Percentiles rank a stretch among this genome's conserved stretches.
Conservation (phyloP, 257 asterid genomes). For the Nicotiana noctiflora region DNA sequence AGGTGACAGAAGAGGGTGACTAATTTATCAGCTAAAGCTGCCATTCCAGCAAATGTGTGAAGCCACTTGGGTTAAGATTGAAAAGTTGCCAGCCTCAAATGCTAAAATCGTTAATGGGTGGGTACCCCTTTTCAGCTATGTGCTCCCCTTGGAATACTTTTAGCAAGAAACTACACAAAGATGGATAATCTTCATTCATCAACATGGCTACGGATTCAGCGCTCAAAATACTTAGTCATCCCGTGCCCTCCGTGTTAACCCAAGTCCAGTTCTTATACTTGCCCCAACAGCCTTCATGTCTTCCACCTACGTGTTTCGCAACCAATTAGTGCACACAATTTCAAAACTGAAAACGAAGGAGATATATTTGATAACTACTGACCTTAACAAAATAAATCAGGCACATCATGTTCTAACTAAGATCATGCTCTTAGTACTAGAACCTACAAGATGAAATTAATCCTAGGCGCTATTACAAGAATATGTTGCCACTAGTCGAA, state of each 20-base stretch:
- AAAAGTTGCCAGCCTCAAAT: no score
- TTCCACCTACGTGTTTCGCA: constrained; percentile 39
- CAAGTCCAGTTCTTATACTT: constrained; percentile 47
- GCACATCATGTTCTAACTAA: no score
- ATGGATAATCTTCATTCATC: not conserved
- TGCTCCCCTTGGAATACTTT: not conserved
- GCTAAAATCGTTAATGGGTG: no score
- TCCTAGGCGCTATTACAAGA: not conserved
- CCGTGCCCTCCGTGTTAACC: constrained; percentile 35
- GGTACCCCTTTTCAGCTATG: not conserved
- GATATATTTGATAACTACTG: no score
- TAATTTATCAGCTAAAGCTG: no score
- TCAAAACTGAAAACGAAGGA: not conserved
- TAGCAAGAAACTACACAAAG: constrained; percentile 1
- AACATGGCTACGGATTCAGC: not conserved
- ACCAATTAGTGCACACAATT: not conserved
- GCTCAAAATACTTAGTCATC: constrained; percentile 22
- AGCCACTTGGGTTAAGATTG: no score
- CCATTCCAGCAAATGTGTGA: no score
- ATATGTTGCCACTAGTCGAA: not conserved
- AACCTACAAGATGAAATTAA: not conserved
- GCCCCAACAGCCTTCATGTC: constrained; percentile 59
- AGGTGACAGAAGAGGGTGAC: no score
- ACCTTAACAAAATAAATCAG: no score
- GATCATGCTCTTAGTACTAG: not conserved